Evolutionary conservation across 208 protist species (phyloP).

Genomic region (Acanthamoeba rhysodes): DNA sequence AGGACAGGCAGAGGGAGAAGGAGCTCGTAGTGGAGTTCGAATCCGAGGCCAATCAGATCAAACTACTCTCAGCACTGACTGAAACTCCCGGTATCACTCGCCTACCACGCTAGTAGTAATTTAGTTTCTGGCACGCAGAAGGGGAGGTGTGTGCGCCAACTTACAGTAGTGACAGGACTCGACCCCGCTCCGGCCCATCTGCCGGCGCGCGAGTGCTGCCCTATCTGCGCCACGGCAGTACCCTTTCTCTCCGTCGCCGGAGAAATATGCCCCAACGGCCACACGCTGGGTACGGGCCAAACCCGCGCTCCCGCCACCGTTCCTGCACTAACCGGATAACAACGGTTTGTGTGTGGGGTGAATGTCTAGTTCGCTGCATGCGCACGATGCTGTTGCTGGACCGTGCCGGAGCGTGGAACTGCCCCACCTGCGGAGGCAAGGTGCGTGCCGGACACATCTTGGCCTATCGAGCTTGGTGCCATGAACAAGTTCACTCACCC

Average conservation of each 20-base stretch:
- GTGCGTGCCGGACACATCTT: neutral
- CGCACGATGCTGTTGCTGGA: neutral
- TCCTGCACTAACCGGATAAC: neutral
- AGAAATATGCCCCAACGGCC: neutral
- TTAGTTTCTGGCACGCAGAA: too few species aligned
- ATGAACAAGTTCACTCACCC: too few species aligned
- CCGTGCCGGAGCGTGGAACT: neutral
- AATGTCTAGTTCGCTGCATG: neutral
- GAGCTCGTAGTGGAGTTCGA: slow-evolving; percentile 19
- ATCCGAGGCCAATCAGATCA: neutral
- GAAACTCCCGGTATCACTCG: neutral
- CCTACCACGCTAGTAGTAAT: too few species aligned
- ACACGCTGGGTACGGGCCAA: neutral
- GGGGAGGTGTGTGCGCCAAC: neutral
- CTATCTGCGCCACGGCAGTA: neutral
- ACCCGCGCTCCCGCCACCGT: too few species aligned
- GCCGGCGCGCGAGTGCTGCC: slow-evolving; percentile 7
- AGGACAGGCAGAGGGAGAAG: neutral
- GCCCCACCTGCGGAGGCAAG: slow-evolving; percentile 35
- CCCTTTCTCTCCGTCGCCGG: neutral
- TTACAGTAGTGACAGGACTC: neutral
- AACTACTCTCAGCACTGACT: neutral
- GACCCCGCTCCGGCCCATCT: neutral
- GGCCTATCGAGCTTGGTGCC: too few species aligned
- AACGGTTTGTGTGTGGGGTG: neutral